Conservation (phyloP, 495 filamentous ascomycete species). For the Tuber brumale region DNA sequence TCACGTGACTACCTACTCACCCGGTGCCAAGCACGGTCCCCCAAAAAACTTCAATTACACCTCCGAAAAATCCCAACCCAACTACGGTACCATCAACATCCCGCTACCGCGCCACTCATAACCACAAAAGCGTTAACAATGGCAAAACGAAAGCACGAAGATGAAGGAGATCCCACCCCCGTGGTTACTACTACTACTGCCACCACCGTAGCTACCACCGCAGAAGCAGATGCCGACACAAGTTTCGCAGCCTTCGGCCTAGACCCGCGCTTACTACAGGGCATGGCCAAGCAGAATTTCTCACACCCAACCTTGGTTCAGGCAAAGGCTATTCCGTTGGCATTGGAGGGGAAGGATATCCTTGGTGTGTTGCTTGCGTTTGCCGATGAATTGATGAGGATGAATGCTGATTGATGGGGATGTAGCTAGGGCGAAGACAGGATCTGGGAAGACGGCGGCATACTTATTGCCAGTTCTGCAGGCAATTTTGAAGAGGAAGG, state of each 20-base stretch:
- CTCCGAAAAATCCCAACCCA: background rate
- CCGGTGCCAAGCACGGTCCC: background rate
- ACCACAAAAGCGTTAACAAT: background rate
- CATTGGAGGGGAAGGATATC: slow-evolving; percentile 85
- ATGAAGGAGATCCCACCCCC: background rate
- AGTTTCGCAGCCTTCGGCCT: slow-evolving; percentile 60
- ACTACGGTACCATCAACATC: background rate
- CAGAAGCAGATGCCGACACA: slow-evolving; percentile 9
- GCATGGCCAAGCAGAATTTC: slow-evolving; percentile 75
- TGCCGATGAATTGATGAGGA: background rate
- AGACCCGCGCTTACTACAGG: slow-evolving; percentile 79
- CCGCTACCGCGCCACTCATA: background rate
- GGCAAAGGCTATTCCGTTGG: slow-evolving; percentile 76
- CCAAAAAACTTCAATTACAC: background rate
- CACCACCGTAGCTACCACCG: background rate
- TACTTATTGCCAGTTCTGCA: slow-evolving; percentile 89
- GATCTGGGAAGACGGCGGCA: slow-evolving; percentile 93
- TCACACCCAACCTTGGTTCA: slow-evolving; percentile 79
- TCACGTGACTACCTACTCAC: background rate
- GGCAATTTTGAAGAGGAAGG: slow-evolving; percentile 68
- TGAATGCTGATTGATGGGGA: background rate
- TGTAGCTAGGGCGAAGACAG: slow-evolving; percentile 76
- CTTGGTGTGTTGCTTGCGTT: slow-evolving; percentile 50
- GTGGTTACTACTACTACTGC: background rate
- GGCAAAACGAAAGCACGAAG: background rate